Evolutionary conservation across 805 yeast species (phyloP).

Genomic region (Saccharomycopsis sp.): DNA sequence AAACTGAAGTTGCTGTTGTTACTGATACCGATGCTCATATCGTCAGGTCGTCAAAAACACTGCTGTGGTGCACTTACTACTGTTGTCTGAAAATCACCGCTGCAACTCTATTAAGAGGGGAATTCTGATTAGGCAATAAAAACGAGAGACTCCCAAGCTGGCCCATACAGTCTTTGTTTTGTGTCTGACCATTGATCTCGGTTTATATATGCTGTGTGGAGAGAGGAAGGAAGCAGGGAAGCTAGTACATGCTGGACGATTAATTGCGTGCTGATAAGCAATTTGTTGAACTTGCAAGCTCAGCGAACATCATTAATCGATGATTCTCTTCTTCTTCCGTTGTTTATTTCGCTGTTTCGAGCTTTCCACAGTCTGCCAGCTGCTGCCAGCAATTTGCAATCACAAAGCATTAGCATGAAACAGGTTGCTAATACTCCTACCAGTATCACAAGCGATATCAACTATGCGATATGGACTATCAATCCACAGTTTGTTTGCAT

Average conservation of each 20-base stretch:
- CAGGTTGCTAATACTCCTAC: background rate
- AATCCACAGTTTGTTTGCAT: background rate
- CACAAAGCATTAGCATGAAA: background rate
- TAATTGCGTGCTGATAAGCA: background rate
- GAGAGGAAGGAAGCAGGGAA: background rate
- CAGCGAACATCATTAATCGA: background rate
- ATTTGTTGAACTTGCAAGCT: background rate
- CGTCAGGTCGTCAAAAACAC: background rate
- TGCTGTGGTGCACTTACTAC: background rate
- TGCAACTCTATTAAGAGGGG: background rate
- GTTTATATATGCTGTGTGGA: background rate
- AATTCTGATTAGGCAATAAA: background rate
- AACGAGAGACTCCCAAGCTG: background rate
- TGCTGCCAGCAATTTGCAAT: background rate
- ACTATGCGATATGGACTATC: background rate
- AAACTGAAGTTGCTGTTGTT: background rate
- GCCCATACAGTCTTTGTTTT: no score
- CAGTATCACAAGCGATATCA: background rate
- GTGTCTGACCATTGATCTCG: no score
- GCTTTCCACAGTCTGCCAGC: background rate
- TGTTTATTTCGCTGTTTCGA: background rate
- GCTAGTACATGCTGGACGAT: background rate
- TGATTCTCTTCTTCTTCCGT: background rate
- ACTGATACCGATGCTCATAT: background rate
- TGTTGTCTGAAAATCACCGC: background rate